Evolutionary conservation across 2,329 filamentous ascomycete species (phyloP).

Genomic region (Emmonsia crescens): DNA sequence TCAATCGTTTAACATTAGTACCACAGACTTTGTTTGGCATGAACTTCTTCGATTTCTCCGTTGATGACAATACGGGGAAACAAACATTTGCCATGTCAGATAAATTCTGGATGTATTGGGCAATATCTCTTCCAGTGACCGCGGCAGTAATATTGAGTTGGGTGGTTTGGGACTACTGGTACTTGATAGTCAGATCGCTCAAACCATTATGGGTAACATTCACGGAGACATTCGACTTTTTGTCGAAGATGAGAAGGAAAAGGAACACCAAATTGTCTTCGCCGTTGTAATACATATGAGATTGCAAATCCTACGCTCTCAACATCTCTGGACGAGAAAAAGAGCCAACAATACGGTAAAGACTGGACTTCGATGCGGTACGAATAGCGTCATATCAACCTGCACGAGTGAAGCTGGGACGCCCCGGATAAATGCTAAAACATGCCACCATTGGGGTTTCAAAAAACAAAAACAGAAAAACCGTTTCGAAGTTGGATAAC

Average conservation of each 20-base stretch:
- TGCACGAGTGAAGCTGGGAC: background rate
- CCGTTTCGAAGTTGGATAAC: background rate
- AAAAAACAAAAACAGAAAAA: background rate
- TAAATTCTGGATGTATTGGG: constrained; percentile 26
- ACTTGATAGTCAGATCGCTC: background rate
- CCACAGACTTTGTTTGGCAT: constrained; percentile 25
- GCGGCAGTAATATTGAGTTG: constrained; percentile 18
- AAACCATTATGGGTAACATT: background rate
- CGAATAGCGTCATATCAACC: background rate
- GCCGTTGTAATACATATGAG: background rate
- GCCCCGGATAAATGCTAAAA: background rate
- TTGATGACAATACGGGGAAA: constrained; percentile 7
- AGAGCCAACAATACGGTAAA: background rate
- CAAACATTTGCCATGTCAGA: constrained; percentile 18
- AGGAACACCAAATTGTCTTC: background rate
- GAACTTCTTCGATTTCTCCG: constrained; percentile 23
- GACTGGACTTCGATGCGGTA: background rate
- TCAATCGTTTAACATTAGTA: background rate
- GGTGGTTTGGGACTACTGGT: constrained; percentile 15
- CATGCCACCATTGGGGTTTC: background rate
- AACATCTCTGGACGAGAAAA: background rate
- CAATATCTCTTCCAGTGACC: constrained; percentile 21
- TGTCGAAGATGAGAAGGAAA: background rate
- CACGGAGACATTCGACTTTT: background rate
- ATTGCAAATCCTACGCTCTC: background rate